Evolutionary conservation across 176 grass and related monocot species (phyloP), one percentile per base, ranked within the genome.

Genomic region (Tillandsia leiboldiana): DNA sequence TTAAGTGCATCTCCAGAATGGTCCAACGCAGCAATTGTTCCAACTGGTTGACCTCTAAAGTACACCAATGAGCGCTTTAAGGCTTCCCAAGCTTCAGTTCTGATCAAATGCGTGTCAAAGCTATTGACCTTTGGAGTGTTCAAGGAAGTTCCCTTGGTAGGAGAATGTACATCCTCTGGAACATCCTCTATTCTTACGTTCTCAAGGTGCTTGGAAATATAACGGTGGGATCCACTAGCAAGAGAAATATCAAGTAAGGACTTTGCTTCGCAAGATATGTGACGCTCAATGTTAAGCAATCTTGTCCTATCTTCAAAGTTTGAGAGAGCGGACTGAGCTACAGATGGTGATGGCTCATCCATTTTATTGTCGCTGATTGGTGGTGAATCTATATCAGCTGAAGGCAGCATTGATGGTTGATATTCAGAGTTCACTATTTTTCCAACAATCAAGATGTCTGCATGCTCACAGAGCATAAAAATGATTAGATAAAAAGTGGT

Each of bases 21-120:
- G 78, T 96, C 91, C 50, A 86, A 47, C 69, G 91, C 88, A 77
- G 88, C 91, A 91, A 96, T 77, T 26, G 88, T 96, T 57, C 88
- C 91, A 82, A 91, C 84, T 67, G 91, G 91, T 17, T 78, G 70
- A 66, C 48, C 72, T 73, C 72, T 82, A 70, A 86, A 96, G 75
- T 86, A 79, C 69, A 96, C 72, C 33, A 86, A 70, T 1, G 91
- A 85, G 66, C 68, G 68, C 69, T 73, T 91, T 65, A 96, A 77
- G 72, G 85, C 83, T 72, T 91, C 83, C 91, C 88, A 96, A 81
- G 88, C 91, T 86, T 84, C 87, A 81, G 80, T 75, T 64, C 80
- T 49, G 65, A 78, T 70, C 20, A 68, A 18, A 53, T 83, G 68
- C 58, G 26, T 72, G 26, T 96, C 81, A 48, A 57, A 61, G 67